Evolutionary conservation across 2,329 filamentous ascomycete species (phyloP).

Genomic region (Tolypocladium tundrense): DNA sequence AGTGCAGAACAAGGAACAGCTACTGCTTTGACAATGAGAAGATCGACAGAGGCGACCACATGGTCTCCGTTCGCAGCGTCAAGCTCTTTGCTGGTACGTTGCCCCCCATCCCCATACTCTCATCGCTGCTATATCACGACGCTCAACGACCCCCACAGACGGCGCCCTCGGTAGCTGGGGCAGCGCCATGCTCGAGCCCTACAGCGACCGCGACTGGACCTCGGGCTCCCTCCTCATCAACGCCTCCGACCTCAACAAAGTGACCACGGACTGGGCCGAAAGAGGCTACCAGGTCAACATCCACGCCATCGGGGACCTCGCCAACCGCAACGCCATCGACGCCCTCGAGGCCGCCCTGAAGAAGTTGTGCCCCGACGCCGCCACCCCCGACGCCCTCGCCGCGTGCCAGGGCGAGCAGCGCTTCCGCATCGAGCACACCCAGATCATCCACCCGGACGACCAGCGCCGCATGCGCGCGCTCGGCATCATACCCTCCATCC

Average conservation of each 20-base stretch:
- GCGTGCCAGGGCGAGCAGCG: constrained; percentile 44
- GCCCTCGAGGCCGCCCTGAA: constrained; percentile 48
- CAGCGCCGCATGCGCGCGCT: constrained; percentile 47
- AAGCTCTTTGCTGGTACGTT: constrained; percentile 57
- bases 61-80: constrained; percentile 49
- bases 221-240: constrained; percentile 58
- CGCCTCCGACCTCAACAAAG: constrained; percentile 41
- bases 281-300: constrained; percentile 60
- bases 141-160: constrained; percentile 28
- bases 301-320: constrained; percentile 61
- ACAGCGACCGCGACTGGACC: constrained; percentile 50
- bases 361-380: constrained; percentile 35
- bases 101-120: too few relatives aligned
- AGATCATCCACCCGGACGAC: constrained; percentile 58
- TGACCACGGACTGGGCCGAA: constrained; percentile 48
- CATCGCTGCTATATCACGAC: neutral
- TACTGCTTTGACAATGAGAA: constrained; percentile 44
- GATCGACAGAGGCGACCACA: constrained; percentile 33
- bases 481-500: constrained; percentile 57
- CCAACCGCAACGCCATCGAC: constrained; percentile 54
- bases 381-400: constrained; percentile 30
- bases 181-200: constrained; percentile 61
- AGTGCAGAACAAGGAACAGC: constrained; percentile 53
- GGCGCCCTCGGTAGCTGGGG: constrained; percentile 64
- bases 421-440: constrained; percentile 61